Base-by-base conservation (phyloP, 495 filamentous ascomycete species). In the Aspergillus leporis region DNA sequence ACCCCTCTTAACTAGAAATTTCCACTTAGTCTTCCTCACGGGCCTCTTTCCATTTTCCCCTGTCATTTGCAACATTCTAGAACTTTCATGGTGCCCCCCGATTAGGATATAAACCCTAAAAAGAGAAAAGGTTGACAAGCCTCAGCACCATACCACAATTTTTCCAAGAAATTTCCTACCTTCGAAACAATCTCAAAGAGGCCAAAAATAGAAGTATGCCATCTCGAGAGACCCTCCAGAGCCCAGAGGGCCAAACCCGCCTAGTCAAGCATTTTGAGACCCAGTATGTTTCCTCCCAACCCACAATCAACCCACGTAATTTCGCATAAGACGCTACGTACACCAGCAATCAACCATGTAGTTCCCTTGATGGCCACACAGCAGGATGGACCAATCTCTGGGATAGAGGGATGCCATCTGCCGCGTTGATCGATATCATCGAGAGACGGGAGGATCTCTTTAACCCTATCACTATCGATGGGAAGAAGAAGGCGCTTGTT, bases 401-500 rank as follows among this genome's bases (percentile, higher is more conserved):
- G 76, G 74, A 78, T 40, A 59, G 74, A 8, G 73, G 70, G 0
- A 69, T 66, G 34, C 66, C 76, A 0, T 78, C 76, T 2, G 69
- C 74, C 14, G 74, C 76, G 4, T 60, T 78, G 41, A 60, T 76
- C 19, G 73, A 78, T 61, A 53, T 73, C 21, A 22, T 78, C 16
- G 76, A 75, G 47, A 58, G 66, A 46, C 45, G 58, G 1, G n/a
- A n/a, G n/a, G n/a, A n/a, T n/a, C n/a, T n/a, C n/a, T 51, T 72
- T 2, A 36, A 45, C 34, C 67, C 69, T 1, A 34, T 66, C 19
- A 57, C 63, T 16, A 36, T 18, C 9, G 50, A 66, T 18, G 65
- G 65, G 22, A 54, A 50, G 45, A 52, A 72, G 51, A 73, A 63
- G 41, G 73, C 67, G 5, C 51, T 78, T 31, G 67, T 78, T 47